Evolutionary conservation across 2,329 filamentous ascomycete species (phyloP).

Genomic region (Colletotrichum godetiae): DNA sequence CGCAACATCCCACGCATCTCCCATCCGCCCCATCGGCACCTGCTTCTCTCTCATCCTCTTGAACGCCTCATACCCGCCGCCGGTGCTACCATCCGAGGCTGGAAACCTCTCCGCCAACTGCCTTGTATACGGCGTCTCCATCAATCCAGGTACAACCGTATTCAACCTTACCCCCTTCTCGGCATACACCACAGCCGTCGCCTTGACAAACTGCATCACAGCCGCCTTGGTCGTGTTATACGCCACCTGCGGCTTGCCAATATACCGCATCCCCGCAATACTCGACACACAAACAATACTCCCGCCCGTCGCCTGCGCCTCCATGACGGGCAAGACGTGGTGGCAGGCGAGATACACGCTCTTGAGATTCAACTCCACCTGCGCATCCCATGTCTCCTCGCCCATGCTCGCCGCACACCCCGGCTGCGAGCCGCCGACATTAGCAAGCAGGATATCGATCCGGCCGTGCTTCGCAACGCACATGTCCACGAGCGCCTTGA

Average conservation of each 20-base stretch:
- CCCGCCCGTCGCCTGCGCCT: conserved; percentile 52
- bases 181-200: conserved; percentile 63
- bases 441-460: conserved; percentile 71
- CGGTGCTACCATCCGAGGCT: conserved; percentile 38
- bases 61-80: conserved; percentile 40
- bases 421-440: conserved; percentile 67
- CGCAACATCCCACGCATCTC: conserved; percentile 69
- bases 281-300: conserved; percentile 58
- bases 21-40: conserved; percentile 69
- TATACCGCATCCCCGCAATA: conserved; percentile 64
- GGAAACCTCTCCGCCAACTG: conserved; percentile 57
- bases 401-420: conserved; percentile 60
- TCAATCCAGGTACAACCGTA: conserved; percentile 66
- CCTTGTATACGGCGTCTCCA: conserved; percentile 60
- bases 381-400: conserved; percentile 62
- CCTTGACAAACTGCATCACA: conserved; percentile 61
- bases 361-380: conserved; percentile 67
- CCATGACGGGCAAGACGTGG: conserved; percentile 65
- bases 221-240: conserved; percentile 65
- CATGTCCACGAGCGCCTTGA: conserved; percentile 63
- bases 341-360: conserved; percentile 65
- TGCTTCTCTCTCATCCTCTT: conserved; percentile 62
- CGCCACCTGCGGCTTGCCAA: conserved; percentile 61
- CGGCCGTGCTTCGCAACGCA: conserved; percentile 64
- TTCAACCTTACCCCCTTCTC: conserved; percentile 60